phyloP scores from a whole-genome alignment of 306 rosid genomes.

The Erythrophleum fordii region DNA sequence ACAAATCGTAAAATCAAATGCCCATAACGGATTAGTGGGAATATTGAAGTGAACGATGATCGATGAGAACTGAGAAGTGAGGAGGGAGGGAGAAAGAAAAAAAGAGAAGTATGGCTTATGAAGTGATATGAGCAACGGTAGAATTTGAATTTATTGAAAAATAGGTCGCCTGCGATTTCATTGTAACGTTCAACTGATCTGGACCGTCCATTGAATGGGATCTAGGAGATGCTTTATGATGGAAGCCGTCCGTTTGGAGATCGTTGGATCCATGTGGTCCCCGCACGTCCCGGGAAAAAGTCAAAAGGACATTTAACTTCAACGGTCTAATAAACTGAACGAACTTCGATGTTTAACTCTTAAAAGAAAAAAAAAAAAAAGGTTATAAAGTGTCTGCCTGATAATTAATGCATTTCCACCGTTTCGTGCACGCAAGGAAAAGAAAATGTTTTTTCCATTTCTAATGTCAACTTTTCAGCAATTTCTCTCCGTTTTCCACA shows the following conservation, averaged over 20 bases:
- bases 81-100: neutral
- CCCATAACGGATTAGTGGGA: conserved; percentile 35
- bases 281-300: neutral
- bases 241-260: conserved; percentile 33
- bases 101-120: neutral
- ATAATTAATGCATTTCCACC: neutral
- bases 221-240: conserved; percentile 23
- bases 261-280: neutral
- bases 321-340: conserved; percentile 24
- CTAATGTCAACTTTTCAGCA: neutral
- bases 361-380: no score
- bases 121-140: conserved; percentile 53
- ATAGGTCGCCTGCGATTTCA: conserved; percentile 32
- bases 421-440: neutral
- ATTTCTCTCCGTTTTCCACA: neutral
- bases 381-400: neutral
- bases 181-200: conserved; percentile 65
- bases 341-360: neutral
- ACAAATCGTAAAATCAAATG: neutral
- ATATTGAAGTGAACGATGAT: neutral
- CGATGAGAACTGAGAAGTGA: neutral
- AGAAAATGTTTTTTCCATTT: neutral
- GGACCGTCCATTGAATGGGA: conserved; percentile 39
- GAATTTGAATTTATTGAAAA: conserved; percentile 51
- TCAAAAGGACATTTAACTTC: conserved; percentile 5